phyloP scores from a whole-genome alignment of 2,329 filamentous ascomycete species.

The Aspergillus udagawae region DNA sequence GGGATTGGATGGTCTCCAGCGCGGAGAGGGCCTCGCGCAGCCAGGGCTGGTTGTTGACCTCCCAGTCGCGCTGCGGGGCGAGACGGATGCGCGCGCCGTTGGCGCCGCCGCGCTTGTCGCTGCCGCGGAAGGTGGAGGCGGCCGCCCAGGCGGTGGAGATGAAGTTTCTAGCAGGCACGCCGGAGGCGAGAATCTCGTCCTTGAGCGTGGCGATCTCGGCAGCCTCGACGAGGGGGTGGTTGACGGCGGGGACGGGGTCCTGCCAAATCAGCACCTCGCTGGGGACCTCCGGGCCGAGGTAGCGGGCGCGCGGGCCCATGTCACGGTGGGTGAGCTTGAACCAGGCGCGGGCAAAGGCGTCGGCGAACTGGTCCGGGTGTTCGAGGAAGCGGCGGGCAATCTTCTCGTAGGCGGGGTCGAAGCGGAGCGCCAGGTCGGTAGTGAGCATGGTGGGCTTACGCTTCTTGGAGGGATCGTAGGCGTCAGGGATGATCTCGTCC shows the following conservation, averaged over 20 bases:
- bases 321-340: constrained; percentile 82
- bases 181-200: constrained; percentile 62
- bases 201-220: constrained; percentile 64
- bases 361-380: constrained; percentile 63
- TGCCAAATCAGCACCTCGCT: constrained; percentile 69
- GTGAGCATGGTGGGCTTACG: constrained; percentile 73
- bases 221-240: constrained; percentile 58
- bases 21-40: constrained; percentile 58
- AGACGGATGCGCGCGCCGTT: constrained; percentile 76
- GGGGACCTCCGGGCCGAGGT: constrained; percentile 71
- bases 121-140: constrained; percentile 67
- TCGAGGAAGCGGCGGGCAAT: constrained; percentile 67
- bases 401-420: constrained; percentile 70
- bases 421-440: constrained; percentile 67
- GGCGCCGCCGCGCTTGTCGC: constrained; percentile 78
- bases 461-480: constrained; percentile 67
- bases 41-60: constrained; percentile 68
- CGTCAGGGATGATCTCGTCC: constrained; percentile 65
- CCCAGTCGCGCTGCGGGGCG: constrained; percentile 67
- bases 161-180: constrained; percentile 58
- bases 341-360: constrained; percentile 71
- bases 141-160: constrained; percentile 66
- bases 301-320: constrained; percentile 67
- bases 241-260: constrained; percentile 62
- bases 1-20: constrained; percentile 62